Evolutionary conservation across 2,329 filamentous ascomycete species (phyloP), one percentile per base, ranked within the genome.

Genomic region (Elsinoe australis): DNA sequence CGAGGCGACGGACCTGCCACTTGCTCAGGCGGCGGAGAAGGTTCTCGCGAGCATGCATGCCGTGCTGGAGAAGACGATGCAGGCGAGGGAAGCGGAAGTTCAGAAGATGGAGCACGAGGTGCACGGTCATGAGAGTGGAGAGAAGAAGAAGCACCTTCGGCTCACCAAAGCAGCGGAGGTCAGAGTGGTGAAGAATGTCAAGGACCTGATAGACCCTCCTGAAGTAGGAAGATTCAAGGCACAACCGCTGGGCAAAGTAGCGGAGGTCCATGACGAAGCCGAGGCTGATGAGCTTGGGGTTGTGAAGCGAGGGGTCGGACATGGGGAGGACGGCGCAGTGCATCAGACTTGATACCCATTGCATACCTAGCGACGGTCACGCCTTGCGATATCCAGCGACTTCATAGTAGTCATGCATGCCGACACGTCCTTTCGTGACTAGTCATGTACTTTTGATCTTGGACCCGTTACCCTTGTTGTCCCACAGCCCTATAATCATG

Each of bases 11-110:
- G 80, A 92, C 4, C 68, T 96, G 44, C 92, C 92, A 3, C 76
- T 98, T 8, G 89, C 89, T 1, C 79, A 75, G 53, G 88, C 92
- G 0, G 80, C 82, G 1, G 85, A 92, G 67, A 92, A 85, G 70
- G 90, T 95, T 4, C 69, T 96, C 19, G 87, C 85, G 6, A 92
- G 84, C 61, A 96, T 98, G 90, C 87, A 95, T 61, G 79, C 82
- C 57, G 80, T 96, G 31, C 71, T 98, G 35, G 71, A 73, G 55
- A 76, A 76, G 63, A 86, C 83, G 5, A 75, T 79, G 56, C 71
- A 73, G 52, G 78, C 76, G 55, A 85, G 87, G 50, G 74, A 82
- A 56, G 71, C 74, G 52, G 79, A 80, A 56, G 78, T 90, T 70
- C 69, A 62, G 28, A 56, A 49, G 44, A 64, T 68, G 45, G 62